These are phyloP conservation scores for Lodderomyces orthopsilosis DNA, from an alignment of 1,139 yeast genomes.

Conservation along the genomic window DNA sequence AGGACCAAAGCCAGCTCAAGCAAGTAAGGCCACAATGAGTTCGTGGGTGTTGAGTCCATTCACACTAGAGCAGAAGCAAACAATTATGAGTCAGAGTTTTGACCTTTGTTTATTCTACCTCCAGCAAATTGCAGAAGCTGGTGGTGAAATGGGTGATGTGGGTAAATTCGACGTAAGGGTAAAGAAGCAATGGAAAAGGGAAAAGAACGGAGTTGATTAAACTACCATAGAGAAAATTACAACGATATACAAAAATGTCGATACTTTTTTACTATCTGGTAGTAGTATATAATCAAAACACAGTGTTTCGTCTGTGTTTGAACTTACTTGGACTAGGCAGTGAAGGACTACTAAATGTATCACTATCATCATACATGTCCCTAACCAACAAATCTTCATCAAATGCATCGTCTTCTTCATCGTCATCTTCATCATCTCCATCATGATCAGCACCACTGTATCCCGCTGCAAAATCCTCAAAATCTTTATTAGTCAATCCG, in stretches of 20 bases:
- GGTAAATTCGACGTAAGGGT: constrained; percentile 21
- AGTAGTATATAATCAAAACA: constrained; percentile 9
- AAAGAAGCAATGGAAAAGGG: constrained; percentile 11
- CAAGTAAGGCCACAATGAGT: constrained; percentile 35
- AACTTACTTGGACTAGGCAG: not conserved
- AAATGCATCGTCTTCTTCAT: constrained; percentile 8
- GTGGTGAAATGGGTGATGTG: constrained; percentile 19
- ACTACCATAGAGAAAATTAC: not conserved
- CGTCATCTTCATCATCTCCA: constrained; percentile 14
- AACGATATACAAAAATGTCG: too few relatives aligned
- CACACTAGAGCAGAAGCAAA: constrained; percentile 18
- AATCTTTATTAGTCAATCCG: constrained; percentile 8
- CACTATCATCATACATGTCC: constrained; percentile 15
- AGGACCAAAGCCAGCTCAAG: constrained; percentile 43
- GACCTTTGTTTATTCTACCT: constrained; percentile 20
- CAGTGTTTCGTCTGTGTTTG: constrained; percentile 13
- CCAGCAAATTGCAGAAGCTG: constrained; percentile 18
- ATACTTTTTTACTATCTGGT: too few relatives aligned
- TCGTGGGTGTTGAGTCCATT: constrained; percentile 40
- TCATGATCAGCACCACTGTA: constrained; percentile 3
- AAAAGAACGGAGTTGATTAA: not conserved
- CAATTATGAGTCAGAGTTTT: constrained; percentile 16
- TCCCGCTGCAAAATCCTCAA: constrained; percentile 6
- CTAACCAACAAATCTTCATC: constrained; percentile 2
- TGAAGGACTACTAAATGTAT: constrained; percentile 8